These are phyloP conservation scores for Ophiostoma australiae DNA, from an alignment of 2,329 filamentous ascomycete genomes.

Conservation along the genomic window DNA sequence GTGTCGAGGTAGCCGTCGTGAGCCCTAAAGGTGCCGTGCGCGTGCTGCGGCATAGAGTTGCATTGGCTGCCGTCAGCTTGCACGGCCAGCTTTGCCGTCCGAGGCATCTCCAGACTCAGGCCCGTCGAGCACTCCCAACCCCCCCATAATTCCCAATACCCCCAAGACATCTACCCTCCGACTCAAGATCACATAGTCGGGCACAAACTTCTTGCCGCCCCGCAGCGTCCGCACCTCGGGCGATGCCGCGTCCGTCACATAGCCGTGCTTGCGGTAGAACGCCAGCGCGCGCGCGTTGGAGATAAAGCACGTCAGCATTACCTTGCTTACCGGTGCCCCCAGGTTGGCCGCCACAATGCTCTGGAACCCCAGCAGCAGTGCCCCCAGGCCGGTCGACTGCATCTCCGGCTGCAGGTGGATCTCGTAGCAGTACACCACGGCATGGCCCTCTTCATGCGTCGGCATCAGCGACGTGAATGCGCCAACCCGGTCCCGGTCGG, in stretches of 20 bases:
- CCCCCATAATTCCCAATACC: no score
- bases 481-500: constrained; percentile 34
- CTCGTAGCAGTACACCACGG: constrained; percentile 74
- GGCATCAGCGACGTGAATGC: constrained; percentile 67
- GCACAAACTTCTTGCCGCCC: constrained; percentile 50
- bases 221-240: constrained; percentile 51
- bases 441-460: constrained; percentile 60
- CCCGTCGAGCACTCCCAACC: not conserved
- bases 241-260: constrained; percentile 50
- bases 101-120: not conserved
- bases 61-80: not conserved
- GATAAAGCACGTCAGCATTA: constrained; percentile 70
- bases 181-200: constrained; percentile 59
- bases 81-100: not conserved
- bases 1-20: no score
- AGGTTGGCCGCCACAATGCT: constrained; percentile 51
- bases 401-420: constrained; percentile 59
- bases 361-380: constrained; percentile 53
- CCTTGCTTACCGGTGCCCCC: constrained; percentile 50
- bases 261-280: constrained; percentile 61
- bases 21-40: not conserved
- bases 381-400: constrained; percentile 57
- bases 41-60: not conserved
- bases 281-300: constrained; percentile 52
- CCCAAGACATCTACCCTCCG: constrained; percentile 32